Evolutionary conservation across 2,329 filamentous ascomycete genomes (phyloP).

Genomic region (Arthroderma uncinatum): DNA sequence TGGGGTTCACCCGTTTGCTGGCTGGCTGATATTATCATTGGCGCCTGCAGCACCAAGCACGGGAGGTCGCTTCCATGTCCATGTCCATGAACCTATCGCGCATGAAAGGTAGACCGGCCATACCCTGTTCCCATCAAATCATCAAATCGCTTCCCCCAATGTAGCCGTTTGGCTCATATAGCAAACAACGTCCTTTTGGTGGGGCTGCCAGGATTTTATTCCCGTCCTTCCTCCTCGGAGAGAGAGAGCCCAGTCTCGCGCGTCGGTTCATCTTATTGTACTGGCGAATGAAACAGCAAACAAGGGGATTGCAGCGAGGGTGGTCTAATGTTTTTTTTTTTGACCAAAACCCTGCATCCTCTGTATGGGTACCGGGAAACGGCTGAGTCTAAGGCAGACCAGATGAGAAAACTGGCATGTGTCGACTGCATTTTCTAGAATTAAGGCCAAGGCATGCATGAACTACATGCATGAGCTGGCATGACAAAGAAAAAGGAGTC

Average conservation of each 20-base stretch:
- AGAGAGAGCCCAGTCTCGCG: not conserved
- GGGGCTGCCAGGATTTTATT: not conserved
- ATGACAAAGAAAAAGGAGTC: not conserved
- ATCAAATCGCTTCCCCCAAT: not conserved
- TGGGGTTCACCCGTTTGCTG: not conserved
- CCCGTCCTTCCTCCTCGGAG: not conserved
- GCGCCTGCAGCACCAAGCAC: not conserved
- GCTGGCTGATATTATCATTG: not conserved
- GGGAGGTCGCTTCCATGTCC: not conserved
- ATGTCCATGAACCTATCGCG: not conserved
- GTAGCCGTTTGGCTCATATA: not conserved
- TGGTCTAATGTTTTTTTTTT: not conserved
- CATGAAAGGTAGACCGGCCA: not conserved
- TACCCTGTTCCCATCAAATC: not conserved
- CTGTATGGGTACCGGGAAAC: not conserved
- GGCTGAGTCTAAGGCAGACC: not conserved
- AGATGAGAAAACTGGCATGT: not conserved
- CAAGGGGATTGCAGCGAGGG: not conserved
- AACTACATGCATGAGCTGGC: not conserved
- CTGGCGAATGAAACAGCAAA: not conserved
- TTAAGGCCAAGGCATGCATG: not conserved
- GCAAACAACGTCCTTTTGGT: not conserved
- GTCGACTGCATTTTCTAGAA: not conserved
- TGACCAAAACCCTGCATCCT: not conserved
- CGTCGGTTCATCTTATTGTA: not conserved